These are phyloP conservation scores for Sporisorium exsertum DNA, from an alignment of 1,284 basidiomycete genomes.

Conservation along the genomic window DNA sequence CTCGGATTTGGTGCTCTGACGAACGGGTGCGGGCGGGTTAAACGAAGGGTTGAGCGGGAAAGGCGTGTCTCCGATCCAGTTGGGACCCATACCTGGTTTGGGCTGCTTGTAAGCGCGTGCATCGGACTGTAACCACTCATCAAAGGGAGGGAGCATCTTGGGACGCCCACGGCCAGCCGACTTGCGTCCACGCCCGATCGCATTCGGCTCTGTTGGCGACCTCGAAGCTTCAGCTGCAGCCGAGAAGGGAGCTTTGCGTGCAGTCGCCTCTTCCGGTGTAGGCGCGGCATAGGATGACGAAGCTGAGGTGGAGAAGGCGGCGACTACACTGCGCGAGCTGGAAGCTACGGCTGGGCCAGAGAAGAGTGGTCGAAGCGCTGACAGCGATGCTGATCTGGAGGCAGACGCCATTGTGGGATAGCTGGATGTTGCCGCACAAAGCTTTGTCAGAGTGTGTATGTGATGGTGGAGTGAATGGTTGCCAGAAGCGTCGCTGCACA, in stretches of 20 bases:
- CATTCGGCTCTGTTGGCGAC: conserved; percentile 25
- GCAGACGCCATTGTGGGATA: conserved; percentile 25
- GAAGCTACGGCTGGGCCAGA: conserved; percentile 41
- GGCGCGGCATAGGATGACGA: conserved; percentile 26
- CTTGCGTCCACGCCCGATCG: conserved; percentile 40
- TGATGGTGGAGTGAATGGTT: neutral
- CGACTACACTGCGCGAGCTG: conserved; percentile 34
- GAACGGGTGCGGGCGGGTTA: conserved; percentile 61
- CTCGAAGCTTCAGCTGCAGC: conserved; percentile 34
- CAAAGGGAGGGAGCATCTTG: conserved; percentile 53
- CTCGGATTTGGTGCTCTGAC: conserved; percentile 56
- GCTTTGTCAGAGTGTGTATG: neutral
- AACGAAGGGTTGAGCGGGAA: conserved; percentile 68
- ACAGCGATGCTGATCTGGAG: conserved; percentile 24
- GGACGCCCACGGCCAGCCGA: conserved; percentile 43
- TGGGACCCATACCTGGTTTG: conserved; percentile 58
- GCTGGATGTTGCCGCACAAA: neutral
- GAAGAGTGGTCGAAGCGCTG: conserved; percentile 27
- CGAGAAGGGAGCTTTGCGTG: conserved; percentile 34
- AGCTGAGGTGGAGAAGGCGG: conserved; percentile 34
- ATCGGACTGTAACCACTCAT: conserved; percentile 58
- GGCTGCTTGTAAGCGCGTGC: conserved; percentile 58
- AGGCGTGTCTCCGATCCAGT: conserved; percentile 66
- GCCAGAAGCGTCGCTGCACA: neutral
- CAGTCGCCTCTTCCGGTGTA: conserved; percentile 30